Evolutionary conservation across 139 green algal genomes (phyloP).

Genomic region (Chlamydomonas eustigma): DNA sequence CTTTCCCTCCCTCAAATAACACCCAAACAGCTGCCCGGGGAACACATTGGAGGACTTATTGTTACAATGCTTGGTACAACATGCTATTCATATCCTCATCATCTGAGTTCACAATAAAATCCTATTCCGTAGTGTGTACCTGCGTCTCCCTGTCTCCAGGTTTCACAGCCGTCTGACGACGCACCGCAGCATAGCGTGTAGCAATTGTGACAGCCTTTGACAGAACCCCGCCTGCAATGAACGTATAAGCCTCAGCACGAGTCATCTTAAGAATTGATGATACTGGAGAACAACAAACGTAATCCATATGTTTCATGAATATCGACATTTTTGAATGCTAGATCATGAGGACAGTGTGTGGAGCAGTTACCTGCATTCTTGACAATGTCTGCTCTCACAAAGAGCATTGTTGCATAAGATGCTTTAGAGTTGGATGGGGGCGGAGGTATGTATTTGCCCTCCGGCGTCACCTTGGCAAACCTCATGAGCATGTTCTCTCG

Average conservation of each 20-base stretch:
- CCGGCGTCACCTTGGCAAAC: constrained; percentile 69
- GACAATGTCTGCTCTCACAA: constrained; percentile 77
- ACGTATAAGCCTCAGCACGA: too few relatives aligned
- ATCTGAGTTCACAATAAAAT: too few relatives aligned
- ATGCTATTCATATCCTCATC: too few relatives aligned
- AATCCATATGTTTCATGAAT: too few relatives aligned
- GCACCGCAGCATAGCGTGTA: constrained; percentile 76
- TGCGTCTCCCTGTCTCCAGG: constrained; percentile 62
- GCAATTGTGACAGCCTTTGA: constrained; percentile 81
- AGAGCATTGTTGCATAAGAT: constrained; percentile 91
- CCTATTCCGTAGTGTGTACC: constrained; percentile 21
- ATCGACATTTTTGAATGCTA: too few relatives aligned
- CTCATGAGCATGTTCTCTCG: constrained; percentile 85
- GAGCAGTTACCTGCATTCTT: neutral
- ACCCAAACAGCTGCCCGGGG: too few relatives aligned
- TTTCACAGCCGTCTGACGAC: constrained; percentile 70
- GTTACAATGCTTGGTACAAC: too few relatives aligned
- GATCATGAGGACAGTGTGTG: constrained; percentile 57
- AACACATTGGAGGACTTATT: too few relatives aligned
- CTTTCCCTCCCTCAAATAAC: too few relatives aligned
- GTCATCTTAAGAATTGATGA: too few relatives aligned
- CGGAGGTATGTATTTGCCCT: constrained; percentile 79
- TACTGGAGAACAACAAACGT: too few relatives aligned
- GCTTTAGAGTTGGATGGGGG: constrained; percentile 77
- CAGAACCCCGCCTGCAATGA: constrained; percentile 64